phyloP scores from a whole-genome alignment of 78 protist genomes.

The Mastigamoeba balamuthi region DNA sequence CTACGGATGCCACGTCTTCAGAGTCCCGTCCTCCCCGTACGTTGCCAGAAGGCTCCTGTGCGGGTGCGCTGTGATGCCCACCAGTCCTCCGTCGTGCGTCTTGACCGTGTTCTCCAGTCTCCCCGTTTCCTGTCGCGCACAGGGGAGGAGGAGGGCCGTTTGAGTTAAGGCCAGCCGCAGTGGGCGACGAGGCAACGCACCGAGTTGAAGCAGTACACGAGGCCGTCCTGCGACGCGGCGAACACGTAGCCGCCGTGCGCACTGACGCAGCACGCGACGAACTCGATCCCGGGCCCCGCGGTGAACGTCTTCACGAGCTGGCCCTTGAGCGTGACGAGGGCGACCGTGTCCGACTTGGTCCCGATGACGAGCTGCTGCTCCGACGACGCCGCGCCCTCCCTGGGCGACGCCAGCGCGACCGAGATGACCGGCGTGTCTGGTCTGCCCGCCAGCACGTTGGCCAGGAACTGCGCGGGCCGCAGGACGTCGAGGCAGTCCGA shows the following conservation, averaged over 20 bases:
- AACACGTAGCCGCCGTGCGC: background rate
- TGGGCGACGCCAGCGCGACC: too few species aligned
- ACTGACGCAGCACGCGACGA: background rate
- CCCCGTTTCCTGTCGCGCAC: too few species aligned
- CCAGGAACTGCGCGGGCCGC: background rate
- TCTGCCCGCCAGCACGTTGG: background rate
- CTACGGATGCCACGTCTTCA: conserved; percentile 2
- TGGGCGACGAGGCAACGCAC: background rate
- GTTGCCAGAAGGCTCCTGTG: conserved; percentile 28
- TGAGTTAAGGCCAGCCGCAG: background rate
- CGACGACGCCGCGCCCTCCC: background rate
- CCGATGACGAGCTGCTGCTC: background rate
- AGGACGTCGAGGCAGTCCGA: conserved; percentile 12
- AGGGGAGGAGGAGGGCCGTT: too few species aligned
- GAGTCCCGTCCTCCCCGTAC: conserved; percentile 8
- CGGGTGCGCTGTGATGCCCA: conserved; percentile 13
- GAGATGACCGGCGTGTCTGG: too few species aligned
- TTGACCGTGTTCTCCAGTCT: background rate
- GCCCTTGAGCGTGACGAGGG: background rate
- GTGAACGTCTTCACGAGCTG: background rate
- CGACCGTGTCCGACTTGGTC: background rate
- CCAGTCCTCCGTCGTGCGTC: conserved; percentile 4
- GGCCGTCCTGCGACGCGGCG: conserved; percentile 6
- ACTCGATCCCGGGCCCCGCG: background rate
- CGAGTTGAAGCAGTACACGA: conserved; percentile 4